These are phyloP conservation scores for Kwoniella heveanensis DNA, from an alignment of 768 basidiomycete genomes.

Conservation along the genomic window DNA sequence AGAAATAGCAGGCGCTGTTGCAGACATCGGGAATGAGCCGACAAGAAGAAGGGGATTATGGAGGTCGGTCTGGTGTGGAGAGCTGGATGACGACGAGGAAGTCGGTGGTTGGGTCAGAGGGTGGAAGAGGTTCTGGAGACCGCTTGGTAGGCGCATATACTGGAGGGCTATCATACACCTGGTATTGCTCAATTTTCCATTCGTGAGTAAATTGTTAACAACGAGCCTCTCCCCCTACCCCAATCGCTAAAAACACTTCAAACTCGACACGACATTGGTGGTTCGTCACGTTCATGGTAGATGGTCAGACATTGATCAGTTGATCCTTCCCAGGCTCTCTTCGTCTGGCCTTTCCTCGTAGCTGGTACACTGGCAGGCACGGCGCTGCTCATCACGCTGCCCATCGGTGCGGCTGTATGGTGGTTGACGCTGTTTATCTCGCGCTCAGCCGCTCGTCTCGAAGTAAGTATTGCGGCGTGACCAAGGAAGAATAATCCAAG, in stretches of 20 bases:
- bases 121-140: conserved; percentile 46
- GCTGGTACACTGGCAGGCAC: conserved; percentile 54
- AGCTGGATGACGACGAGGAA: conserved; percentile 34
- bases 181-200: conserved; percentile 51
- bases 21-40: neutral
- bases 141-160: conserved; percentile 36
- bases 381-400: conserved; percentile 52
- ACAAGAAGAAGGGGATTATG: conserved; percentile 26
- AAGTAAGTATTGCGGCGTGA: conserved; percentile 50
- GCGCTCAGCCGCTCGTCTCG: conserved; percentile 51
- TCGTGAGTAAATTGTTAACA: conserved; percentile 53
- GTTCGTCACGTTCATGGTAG: no score
- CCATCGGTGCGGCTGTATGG: conserved; percentile 53
- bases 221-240: no score
- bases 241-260: no score
- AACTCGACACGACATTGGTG: no score
- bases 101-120: conserved; percentile 26
- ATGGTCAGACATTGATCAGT: no score
- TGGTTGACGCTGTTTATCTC: conserved; percentile 53
- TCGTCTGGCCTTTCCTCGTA: conserved; percentile 54
- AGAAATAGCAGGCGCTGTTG: neutral
- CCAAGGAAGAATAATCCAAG: no score
- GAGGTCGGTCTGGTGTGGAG: conserved; percentile 42
- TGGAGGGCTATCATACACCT: conserved; percentile 52
- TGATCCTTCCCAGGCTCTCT: conserved; percentile 43